phyloP scores from a whole-genome alignment of 2,329 filamentous ascomycete genomes.

The Alternaria triticimaculans region DNA sequence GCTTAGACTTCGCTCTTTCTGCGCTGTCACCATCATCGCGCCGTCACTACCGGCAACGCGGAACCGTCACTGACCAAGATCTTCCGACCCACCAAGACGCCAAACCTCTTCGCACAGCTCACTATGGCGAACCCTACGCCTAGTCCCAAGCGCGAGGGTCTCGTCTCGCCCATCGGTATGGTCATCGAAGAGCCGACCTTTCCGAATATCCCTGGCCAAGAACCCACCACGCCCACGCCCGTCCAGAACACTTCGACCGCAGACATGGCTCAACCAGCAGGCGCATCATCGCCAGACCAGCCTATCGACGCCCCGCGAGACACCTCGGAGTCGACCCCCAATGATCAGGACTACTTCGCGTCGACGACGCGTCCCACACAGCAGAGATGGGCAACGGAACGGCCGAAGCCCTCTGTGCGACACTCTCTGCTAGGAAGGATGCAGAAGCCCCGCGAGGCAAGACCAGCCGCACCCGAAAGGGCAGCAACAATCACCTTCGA shows the following conservation, averaged over 20 bases:
- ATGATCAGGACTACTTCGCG: constrained; percentile 4
- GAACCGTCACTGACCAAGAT: background rate
- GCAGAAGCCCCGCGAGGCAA: constrained; percentile 19
- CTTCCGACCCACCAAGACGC: background rate
- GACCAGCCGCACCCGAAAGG: constrained; percentile 20
- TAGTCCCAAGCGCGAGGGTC: constrained; percentile 8
- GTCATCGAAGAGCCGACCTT: constrained; percentile 33
- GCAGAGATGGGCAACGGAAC: constrained; percentile 39
- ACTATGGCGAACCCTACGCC: constrained; percentile 26
- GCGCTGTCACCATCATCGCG: constrained; percentile 2
- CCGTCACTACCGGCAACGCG: background rate
- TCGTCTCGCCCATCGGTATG: constrained; percentile 27
- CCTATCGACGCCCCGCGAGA: background rate
- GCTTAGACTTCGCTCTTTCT: background rate
- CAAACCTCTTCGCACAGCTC: background rate
- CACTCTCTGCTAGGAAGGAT: constrained; percentile 29
- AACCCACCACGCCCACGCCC: background rate
- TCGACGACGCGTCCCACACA: constrained; percentile 26
- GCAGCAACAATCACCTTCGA: constrained; percentile 40
- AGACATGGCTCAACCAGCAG: background rate
- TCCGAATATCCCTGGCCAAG: constrained; percentile 23
- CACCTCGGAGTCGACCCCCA: background rate
- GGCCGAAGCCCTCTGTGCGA: constrained; percentile 32
- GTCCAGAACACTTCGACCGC: background rate
- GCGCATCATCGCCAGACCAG: background rate